Percentiles rank a stretch among this genome's conserved stretches.
These are phyloP conservation scores for Annulohypoxylon nitens DNA, from an alignment of 495 filamentous ascomycete genomes.

Conservation along the genomic window DNA sequence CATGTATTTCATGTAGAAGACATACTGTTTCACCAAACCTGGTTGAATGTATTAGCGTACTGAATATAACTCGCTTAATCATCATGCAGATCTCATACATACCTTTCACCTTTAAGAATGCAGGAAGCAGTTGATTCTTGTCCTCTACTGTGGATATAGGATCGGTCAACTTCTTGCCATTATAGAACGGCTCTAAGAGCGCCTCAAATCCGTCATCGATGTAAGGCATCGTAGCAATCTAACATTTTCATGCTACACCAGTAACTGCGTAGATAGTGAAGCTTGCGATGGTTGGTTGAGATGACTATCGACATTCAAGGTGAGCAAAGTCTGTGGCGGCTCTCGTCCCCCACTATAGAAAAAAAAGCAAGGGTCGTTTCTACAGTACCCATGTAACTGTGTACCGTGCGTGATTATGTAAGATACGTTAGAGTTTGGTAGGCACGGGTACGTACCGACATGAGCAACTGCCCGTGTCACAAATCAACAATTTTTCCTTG, in stretches of 20 bases:
- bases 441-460: not conserved
- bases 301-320: slow-evolving; percentile 35
- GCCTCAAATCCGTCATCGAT: slow-evolving; percentile 79
- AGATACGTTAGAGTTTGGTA: not conserved
- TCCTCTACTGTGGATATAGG: slow-evolving; percentile 91
- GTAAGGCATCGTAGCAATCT: slow-evolving; percentile 55
- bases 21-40: slow-evolving; percentile 83
- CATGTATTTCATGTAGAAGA: slow-evolving; percentile 1
- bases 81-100: slow-evolving; percentile 36
- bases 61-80: slow-evolving; percentile 16
- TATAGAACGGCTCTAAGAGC: slow-evolving; percentile 94
- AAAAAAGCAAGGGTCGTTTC: slow-evolving; percentile 18
- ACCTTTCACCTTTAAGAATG: slow-evolving; percentile 96
- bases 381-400: slow-evolving; percentile 10
- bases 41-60: slow-evolving; percentile 40
- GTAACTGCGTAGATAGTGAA: slow-evolving; percentile 17
- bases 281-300: slow-evolving; percentile 16
- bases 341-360: slow-evolving; percentile 43
- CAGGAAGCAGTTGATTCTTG: slow-evolving; percentile 96
- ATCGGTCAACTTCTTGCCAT: slow-evolving; percentile 91
- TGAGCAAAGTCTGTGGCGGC: slow-evolving; percentile 22
- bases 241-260: slow-evolving; percentile 30
- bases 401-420: slow-evolving; percentile 29
- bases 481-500: slow-evolving; percentile 11
- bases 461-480: not conserved